These are phyloP conservation scores for Litsea cubeba DNA, from an alignment of 164 flowering plant genomes.

Conservation along the genomic window DNA sequence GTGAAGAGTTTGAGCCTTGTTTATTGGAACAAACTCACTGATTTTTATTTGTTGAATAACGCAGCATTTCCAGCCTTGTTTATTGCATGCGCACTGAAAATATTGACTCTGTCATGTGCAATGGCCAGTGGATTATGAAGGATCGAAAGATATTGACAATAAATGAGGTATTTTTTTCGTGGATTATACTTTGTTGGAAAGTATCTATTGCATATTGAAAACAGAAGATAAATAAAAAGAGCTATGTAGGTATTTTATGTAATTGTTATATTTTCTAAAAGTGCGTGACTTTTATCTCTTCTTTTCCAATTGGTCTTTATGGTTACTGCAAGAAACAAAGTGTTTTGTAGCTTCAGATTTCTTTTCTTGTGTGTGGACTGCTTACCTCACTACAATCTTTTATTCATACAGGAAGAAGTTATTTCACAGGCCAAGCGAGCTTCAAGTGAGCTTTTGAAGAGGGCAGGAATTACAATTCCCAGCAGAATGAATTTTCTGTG, in stretches of 20 bases:
- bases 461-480: constrained; percentile 73
- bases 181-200: background rate
- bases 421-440: constrained; percentile 52
- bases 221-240: too few species aligned
- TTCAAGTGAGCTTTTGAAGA: constrained; percentile 53
- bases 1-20: background rate
- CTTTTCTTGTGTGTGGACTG: background rate
- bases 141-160: constrained; percentile 53
- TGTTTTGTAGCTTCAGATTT: background rate
- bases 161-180: constrained; percentile 56
- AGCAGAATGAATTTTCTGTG: constrained; percentile 62
- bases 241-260: background rate
- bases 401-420: constrained; percentile 50
- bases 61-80: constrained; percentile 83
- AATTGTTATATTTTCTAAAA: background rate
- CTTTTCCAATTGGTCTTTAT: background rate
- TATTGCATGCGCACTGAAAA: constrained; percentile 84
- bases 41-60: constrained; percentile 4
- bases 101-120: constrained; percentile 84
- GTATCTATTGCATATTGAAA: background rate
- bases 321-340: background rate
- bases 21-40: background rate
- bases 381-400: background rate
- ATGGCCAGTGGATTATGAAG: constrained; percentile 87
- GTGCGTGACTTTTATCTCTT: too few species aligned